Base-by-base conservation (phyloP, 345 rosid species). In the Citrus trifoliata region DNA sequence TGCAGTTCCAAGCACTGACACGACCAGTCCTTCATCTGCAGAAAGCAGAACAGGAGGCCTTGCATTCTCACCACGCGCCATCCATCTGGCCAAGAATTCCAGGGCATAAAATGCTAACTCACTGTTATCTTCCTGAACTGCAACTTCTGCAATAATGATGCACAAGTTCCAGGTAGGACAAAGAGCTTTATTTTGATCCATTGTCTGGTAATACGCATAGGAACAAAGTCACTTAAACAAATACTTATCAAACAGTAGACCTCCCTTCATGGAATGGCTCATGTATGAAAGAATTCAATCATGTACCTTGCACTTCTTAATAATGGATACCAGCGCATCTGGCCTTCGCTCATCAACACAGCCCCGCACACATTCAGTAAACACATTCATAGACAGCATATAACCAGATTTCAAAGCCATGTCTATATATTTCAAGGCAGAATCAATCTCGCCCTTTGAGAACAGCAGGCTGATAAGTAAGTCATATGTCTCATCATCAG, bases 291-390 rank as follows among this genome's bases (percentile, higher is more conserved):
- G 78, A 76, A 69, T 60, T 33, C 25, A 70, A n/a, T 7, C 74
- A 28, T 78, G 35, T 89, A 96, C 99, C 99, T 93, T 92, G 83
- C 98, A 96, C 86, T 85, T 96, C 81, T 91, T 98, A 66, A 96
- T 89, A 77, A 96, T 84, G 16, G 95, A 87, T 59, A 82, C 92
- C 82, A 96, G 81, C 12, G 87, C 71, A 71, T 96, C 97, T 77
- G 89, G 86, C 85, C 89, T 84, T 38, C 88, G 85, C 81, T 80
- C 78, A 60, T 79, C 80, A 30, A 92, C 83, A 73, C 98, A 96
- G 76, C 84, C 85, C 73, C 67, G 76, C 59, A 93, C 88, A 78
- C 92, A 94, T 0, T 85, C 91, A 55, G 76, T 62, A 80, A 96
- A 96, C 70, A 84, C 85, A 53, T 13, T 67, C 81, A 85, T 80